Evolutionary conservation across 2,329 filamentous ascomycete species (phyloP), one percentile per base, ranked within the genome.

Genomic region (Lasiodiplodia sp.): DNA sequence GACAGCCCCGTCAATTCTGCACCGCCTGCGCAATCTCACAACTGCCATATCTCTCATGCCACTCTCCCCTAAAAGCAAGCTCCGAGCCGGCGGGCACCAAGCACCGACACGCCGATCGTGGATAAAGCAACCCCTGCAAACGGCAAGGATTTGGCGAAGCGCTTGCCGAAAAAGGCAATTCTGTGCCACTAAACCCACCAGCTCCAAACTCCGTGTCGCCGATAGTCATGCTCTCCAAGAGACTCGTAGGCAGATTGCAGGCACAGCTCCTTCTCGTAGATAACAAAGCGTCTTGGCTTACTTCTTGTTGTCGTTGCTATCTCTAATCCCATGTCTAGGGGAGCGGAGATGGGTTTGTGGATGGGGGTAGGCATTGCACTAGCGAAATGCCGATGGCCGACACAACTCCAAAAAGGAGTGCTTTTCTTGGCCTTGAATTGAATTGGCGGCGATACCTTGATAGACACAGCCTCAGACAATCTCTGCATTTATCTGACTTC

Each of bases 161-260:
- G 44, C 58, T 63, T 63, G 40, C 58, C 58, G 3, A 31, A 51
- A 63, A 12, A 47, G 58, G 58, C 44, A 63, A 63, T 63, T 63
- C 28, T n/a, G 40, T 37, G 44, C 58, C 44, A 25, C 58, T 28
- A 28, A 28, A 28, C 28, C 18, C n/a, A 4, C 18, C 37, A 14
- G 31, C 18, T 7, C 23, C 12, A 5, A 62, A 31, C 12, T 18
- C 40, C 38, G 37, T 28, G 56, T 60, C 37, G 56, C 34, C 37
- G 21, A 49, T 25, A 4, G 4, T 21, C 38, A 34, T n/a, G 40
- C 37, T 44, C 37, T 16, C 3, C 2, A 18, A 25, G 21, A n/a
- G 2, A 44, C 47, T 25, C 31, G n/a, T 58, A 31, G 28, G 31
- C 31, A 25, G n/a, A 14, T 28, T 58, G 25, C 52, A 11, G 10